Evolutionary conservation across 441 rosid species (phyloP), one percentile per base, ranked within the genome.

Genomic region (Omphalea diandra): DNA sequence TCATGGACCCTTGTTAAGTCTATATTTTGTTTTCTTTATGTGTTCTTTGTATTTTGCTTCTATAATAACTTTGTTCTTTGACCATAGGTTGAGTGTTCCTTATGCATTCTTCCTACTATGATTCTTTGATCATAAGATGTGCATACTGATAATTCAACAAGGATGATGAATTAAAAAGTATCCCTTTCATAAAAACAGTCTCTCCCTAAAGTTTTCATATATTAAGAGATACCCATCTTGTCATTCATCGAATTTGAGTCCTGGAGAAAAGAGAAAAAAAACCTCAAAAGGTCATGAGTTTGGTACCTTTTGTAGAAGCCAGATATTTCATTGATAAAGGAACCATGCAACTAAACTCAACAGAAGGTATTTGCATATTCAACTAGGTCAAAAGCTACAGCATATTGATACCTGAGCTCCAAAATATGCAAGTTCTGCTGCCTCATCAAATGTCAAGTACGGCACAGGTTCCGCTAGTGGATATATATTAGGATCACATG

Each of bases 341-440:
- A 29, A 50, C 18, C 46, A 12, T 18, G 44, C 18, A 44, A 53
- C 59, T 4, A 12, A 61, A 54, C 24, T 58, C 32, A 49, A 12
- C 11, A 38, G 3, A 58, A 22, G 7, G 22, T 27, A 17, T 12
- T 33, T 50, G 47, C 32, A 69, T 40, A 12, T 5, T 31, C 57
- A 55, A 49, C 59, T 29, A 46, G 29, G 62, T 20, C 36, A 67
- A 38, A 66, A 49, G 60, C 58, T 26, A 56, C 53, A 40, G 47
- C 33, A 61, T 14, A 17, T 11, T 31, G 26, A 59, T 72, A 91
- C 97, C 94, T 94, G 97, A 29, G 98, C 97, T 73, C 98, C 98
- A 83, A 89, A 94, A 84, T 94, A 94, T 64, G 98, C 98, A 73
- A 94, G 97, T 79, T 94, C 98, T 63, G 98, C 97, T 67, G 98